Percentiles rank a stretch among this genome's conserved stretches.
Conservation (phyloP, 2,329 filamentous ascomycete genomes). For the Botryotinia narcissicola region DNA sequence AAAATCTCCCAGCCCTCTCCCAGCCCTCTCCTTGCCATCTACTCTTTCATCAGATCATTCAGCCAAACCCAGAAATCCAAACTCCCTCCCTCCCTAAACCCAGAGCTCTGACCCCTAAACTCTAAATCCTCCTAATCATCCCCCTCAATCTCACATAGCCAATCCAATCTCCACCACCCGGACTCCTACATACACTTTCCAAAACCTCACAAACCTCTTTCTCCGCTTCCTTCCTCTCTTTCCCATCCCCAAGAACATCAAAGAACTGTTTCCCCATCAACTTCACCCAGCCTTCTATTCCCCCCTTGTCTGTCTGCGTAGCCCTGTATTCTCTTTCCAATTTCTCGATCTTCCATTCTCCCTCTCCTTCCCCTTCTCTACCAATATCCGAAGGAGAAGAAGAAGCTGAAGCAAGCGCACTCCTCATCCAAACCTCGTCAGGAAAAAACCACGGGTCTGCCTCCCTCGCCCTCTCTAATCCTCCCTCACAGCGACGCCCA, state of each 20-base stretch:
- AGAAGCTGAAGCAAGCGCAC: conserved; percentile 31
- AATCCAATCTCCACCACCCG: conserved; percentile 56
- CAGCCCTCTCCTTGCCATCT: not conserved
- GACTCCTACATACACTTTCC: conserved; percentile 52
- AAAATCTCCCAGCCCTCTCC: not conserved
- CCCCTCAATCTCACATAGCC: conserved; percentile 55
- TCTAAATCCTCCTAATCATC: conserved; percentile 43
- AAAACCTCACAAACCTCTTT: conserved; percentile 55
- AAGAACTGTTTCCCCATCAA: conserved; percentile 61
- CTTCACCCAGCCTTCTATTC: conserved; percentile 63
- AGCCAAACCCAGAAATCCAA: too few species aligned
- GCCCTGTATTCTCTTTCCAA: conserved; percentile 64
- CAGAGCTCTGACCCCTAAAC: not conserved
- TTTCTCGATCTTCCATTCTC: conserved; percentile 41
- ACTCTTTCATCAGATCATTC: not conserved
- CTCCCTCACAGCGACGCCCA: conserved; percentile 44
- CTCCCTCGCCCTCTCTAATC: conserved; percentile 48
- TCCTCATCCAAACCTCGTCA: conserved; percentile 55
- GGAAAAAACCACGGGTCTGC: conserved; percentile 71
- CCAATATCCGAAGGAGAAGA: not conserved
- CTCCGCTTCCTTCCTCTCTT: conserved; percentile 52
- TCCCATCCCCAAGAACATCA: conserved; percentile 45
- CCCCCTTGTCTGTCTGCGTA: conserved; percentile 56
- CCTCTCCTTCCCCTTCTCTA: not conserved
- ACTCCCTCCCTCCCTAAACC: too few species aligned